Evolutionary conservation across 2,329 filamentous ascomycete genomes (phyloP).

Genomic region (Penicillium sp.): DNA sequence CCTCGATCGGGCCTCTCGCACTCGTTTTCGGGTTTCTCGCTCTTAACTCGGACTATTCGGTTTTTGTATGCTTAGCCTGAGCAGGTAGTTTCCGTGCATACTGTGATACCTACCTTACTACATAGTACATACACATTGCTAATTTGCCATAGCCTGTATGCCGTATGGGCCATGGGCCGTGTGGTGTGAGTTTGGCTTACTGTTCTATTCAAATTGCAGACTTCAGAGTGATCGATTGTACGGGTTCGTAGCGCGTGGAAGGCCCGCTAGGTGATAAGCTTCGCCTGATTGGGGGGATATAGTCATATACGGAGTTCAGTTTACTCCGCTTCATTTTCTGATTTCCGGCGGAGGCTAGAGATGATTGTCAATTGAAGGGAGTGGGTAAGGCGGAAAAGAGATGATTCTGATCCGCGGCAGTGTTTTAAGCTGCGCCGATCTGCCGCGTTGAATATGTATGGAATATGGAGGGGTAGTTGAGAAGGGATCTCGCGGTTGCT

Average conservation of each 20-base stretch:
- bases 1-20: not conserved
- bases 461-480: not conserved
- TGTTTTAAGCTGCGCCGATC: slow-evolving; percentile 6
- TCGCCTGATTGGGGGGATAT: not conserved
- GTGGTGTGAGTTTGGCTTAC: not conserved
- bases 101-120: not conserved
- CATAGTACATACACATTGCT: not conserved
- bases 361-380: not conserved
- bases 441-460: not conserved
- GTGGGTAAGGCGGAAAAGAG: not conserved
- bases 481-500: no score
- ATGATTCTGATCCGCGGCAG: not conserved
- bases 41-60: not conserved
- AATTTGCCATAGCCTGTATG: not conserved
- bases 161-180: no score
- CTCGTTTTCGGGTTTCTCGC: not conserved
- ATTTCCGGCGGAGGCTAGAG: not conserved
- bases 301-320: not conserved
- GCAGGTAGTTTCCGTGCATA: not conserved
- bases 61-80: not conserved
- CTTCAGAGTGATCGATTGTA: not conserved
- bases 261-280: not conserved
- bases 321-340: not conserved
- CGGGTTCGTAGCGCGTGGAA: not conserved
- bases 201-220: not conserved